phyloP scores from a whole-genome alignment of 345 rosid species.

The Combretum micranthum region DNA sequence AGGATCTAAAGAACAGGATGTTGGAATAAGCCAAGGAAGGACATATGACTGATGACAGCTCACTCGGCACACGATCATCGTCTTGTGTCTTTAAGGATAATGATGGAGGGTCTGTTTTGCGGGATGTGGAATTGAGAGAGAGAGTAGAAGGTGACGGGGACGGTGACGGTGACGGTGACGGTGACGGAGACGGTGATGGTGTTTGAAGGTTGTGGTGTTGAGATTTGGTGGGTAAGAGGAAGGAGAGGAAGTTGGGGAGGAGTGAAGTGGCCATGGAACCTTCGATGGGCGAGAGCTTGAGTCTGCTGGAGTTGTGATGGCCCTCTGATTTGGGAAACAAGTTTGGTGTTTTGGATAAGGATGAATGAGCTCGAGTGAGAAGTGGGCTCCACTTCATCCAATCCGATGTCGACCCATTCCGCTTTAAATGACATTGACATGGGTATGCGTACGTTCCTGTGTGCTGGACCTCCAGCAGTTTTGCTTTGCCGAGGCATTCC shows the following conservation, averaged over 20 bases:
- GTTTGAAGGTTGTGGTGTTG: background rate
- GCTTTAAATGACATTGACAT: no score
- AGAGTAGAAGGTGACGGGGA: constrained; percentile 23
- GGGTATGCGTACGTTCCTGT: no score
- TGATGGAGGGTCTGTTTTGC: constrained; percentile 8
- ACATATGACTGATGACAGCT: constrained; percentile 52
- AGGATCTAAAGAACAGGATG: constrained; percentile 57
- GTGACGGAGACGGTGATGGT: constrained; percentile 9
- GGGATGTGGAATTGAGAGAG: constrained; percentile 19
- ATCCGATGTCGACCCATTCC: no score
- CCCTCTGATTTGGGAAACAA: no score
- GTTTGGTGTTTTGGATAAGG: no score
- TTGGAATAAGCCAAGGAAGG: constrained; percentile 68
- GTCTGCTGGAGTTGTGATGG: no score
- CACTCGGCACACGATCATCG: constrained; percentile 23
- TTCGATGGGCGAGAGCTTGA: background rate
- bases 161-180: constrained; percentile 19
- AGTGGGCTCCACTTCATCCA: no score
- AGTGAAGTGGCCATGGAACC: constrained; percentile 56
- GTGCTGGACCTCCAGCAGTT: no score
- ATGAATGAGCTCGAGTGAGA: no score
- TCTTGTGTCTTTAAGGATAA: constrained; percentile 10
- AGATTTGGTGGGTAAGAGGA: constrained; percentile 42
- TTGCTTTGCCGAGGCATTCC: no score
- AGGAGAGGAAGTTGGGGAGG: constrained; percentile 64